Percentiles rank a stretch among this genome's conserved stretches.
These are phyloP conservation scores for Penicillium sumatraense DNA, from an alignment of 2,329 filamentous ascomycete species.

Conservation along the genomic window DNA sequence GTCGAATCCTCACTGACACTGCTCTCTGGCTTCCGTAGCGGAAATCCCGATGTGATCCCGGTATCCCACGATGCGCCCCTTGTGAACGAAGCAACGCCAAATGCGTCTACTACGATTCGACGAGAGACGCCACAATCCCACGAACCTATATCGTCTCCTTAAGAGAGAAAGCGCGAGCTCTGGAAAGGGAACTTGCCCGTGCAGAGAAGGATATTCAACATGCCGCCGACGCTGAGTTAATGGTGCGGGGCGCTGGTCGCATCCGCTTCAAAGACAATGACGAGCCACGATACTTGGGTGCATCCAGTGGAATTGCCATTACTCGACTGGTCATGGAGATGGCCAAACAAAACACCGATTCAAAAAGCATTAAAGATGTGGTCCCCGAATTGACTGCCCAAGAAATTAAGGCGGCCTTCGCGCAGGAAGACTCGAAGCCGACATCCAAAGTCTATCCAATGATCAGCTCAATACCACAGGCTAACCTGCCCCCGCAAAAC, in stretches of 20 bases:
- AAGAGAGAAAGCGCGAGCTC: slow-evolving; percentile 79
- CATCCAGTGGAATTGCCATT: slow-evolving; percentile 94
- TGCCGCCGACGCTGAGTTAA: slow-evolving; percentile 75
- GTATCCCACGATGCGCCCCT: slow-evolving; percentile 85
- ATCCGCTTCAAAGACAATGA: slow-evolving; percentile 84
- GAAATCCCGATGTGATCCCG: slow-evolving; percentile 95
- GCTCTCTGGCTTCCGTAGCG: slow-evolving; percentile 59
- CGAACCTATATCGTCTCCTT: slow-evolving; percentile 91
- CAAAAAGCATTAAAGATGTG: slow-evolving; percentile 88
- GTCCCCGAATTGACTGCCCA: slow-evolving; percentile 75
- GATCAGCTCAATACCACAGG: slow-evolving; percentile 81
- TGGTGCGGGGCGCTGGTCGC: slow-evolving; percentile 83
- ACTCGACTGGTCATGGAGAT: slow-evolving; percentile 94
- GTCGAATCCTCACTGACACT: slow-evolving; percentile 8
- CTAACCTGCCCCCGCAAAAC: slow-evolving; percentile 71
- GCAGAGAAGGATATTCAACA: slow-evolving; percentile 77
- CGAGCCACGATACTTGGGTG: slow-evolving; percentile 87
- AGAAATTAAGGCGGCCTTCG: slow-evolving; percentile 70
- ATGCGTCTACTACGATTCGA: slow-evolving; percentile 94
- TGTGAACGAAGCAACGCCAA: slow-evolving; percentile 89
- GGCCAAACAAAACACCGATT: slow-evolving; percentile 89
- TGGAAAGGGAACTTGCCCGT: slow-evolving; percentile 80
- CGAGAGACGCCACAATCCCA: slow-evolving; percentile 82
- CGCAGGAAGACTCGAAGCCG: slow-evolving; percentile 67
- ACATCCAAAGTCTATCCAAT: slow-evolving; percentile 85